phyloP scores from a whole-genome alignment of 2,329 filamentous ascomycete genomes.

The Calonectria crousiana region DNA sequence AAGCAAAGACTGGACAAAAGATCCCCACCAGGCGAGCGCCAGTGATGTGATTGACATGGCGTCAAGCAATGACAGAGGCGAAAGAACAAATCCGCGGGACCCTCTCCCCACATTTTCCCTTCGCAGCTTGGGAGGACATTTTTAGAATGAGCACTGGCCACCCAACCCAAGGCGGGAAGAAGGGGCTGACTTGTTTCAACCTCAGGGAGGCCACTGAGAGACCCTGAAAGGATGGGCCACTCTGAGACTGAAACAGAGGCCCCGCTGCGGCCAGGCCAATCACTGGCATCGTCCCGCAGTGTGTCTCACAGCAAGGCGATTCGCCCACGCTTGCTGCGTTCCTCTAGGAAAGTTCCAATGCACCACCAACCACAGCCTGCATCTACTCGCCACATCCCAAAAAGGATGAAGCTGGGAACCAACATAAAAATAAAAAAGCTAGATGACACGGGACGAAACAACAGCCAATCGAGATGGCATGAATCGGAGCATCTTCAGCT shows the following conservation, averaged over 20 bases:
- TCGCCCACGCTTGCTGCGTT: background rate
- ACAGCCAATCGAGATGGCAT: background rate
- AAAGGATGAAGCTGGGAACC: background rate
- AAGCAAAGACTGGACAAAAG: background rate
- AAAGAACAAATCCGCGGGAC: background rate
- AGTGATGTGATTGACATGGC: background rate
- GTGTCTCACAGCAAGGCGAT: constrained; percentile 20
- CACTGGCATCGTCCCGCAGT: constrained; percentile 2
- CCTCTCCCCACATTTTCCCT: constrained; percentile 12
- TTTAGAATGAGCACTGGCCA: constrained; percentile 40
- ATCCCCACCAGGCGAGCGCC: background rate
- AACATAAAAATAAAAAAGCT: background rate
- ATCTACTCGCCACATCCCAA: background rate
- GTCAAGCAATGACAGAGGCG: background rate
- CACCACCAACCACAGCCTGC: background rate
- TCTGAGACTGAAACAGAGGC: constrained; percentile 36
- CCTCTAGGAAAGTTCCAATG: background rate
- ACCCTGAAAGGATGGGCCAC: background rate
- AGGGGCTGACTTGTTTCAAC: constrained; percentile 39
- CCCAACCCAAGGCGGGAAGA: background rate
- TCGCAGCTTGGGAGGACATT: constrained; percentile 26
- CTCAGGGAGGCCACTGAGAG: constrained; percentile 42
- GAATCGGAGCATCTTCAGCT: background rate
- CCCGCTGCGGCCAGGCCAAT: constrained; percentile 26
- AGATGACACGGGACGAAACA: constrained; percentile 19